Conservation (phyloP, 1,139 yeast species). For the Blastobotrys ciferrii region DNA sequence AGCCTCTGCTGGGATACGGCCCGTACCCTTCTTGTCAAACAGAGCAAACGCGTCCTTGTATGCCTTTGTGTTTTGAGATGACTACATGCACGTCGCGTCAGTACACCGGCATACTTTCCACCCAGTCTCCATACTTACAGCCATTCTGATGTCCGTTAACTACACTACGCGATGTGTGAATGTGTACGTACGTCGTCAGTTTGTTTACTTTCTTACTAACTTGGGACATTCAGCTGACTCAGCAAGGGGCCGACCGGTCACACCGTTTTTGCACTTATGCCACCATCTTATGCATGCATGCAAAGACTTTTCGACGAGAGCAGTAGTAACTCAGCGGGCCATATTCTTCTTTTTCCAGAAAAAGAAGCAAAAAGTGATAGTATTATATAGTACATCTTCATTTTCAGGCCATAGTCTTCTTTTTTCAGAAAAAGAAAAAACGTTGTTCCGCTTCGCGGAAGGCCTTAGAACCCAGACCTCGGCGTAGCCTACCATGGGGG, state of each 20-base stretch:
- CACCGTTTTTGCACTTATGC: neutral
- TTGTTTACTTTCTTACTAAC: conserved; percentile 8
- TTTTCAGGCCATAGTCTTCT: neutral
- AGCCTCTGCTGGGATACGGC: conserved; percentile 81
- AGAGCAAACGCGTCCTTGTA: conserved; percentile 97
- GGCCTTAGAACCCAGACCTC: no score
- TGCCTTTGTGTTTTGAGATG: conserved; percentile 49
- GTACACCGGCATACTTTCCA: neutral
- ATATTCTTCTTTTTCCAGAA: no score
- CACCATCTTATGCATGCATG: no score
- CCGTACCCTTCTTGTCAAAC: conserved; percentile 95
- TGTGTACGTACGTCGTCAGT: neutral
- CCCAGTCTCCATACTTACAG: conserved; percentile 14
- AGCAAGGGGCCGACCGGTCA: neutral
- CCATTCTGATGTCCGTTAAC: conserved; percentile 18
- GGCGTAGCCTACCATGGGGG: no score
- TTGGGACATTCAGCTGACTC: neutral
- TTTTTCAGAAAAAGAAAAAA: no score
- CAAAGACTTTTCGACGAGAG: no score
- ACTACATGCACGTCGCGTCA: conserved; percentile 12
- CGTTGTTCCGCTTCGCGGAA: no score
- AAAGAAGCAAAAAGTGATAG: neutral
- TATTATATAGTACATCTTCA: neutral
- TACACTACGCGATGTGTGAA: no score
- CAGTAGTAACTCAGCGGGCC: no score